Base-by-base conservation (phyloP, 1,139 yeast species). In the Suhomyces atakaporum region DNA sequence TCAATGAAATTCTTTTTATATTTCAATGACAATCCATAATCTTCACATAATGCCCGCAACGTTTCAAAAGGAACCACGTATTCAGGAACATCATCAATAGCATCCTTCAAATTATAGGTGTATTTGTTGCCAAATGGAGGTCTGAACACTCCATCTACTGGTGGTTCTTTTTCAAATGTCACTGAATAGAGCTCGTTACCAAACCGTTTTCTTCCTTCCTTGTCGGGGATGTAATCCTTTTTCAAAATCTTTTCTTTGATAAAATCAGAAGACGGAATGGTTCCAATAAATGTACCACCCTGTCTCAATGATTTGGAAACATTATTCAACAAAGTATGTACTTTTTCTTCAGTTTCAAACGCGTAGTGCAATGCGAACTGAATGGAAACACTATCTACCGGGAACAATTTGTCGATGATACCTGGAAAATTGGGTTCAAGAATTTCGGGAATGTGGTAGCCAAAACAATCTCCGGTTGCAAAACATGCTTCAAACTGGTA, bases 331-430 rank as follows among this genome's bases (percentile, higher is more conserved):
- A 92, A 66, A 29, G 74, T 77, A 43, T 88, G 74, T 1, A 89
- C 92, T 45, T 87, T 84, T 26, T 74, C 79, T 56, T 90, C 97
- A 3, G 84, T 74, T 50, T 87, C 94, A 66, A 89, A 92, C 0
- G 97, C 96, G 65, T 92, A 92, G 59, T 92, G 99, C 60, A 92
- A 66, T 35, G 96, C 86, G 59, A 92, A 92, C 58, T 94, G 98
- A 56, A 85, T 78, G 15, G 95, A 81, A 1, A 90, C 97, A 11
- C 83, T 69, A 59, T 92, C 96, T 39, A 92, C 89, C 0, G 96
- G 96, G 50, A 87, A 81, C 29, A 82, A 73, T 14, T 84, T 78
- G 31, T 79, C 80, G 22, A 81, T 52, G 38, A 70, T 57, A 5
- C 75, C 63, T 0, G 75, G 75, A 47, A 70, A 70, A 42, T 65